A percentile compares a stretch with the other conserved stretches of the same genome.
phyloP scores from a whole-genome alignment of 1,284 basidiomycete genomes.

The Heterobasidion annosum region DNA sequence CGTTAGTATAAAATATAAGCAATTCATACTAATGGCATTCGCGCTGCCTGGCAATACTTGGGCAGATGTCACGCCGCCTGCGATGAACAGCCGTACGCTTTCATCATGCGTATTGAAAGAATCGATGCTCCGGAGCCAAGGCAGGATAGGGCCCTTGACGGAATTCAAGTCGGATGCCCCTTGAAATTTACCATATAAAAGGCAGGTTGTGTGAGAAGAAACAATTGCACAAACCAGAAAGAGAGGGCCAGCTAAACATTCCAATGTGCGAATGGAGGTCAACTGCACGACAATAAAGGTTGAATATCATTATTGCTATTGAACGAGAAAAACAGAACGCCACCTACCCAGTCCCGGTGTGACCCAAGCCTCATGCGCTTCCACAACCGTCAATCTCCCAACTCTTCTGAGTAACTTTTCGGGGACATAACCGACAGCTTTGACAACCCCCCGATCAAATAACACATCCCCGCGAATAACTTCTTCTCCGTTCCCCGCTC shows the following conservation, averaged over 20 bases:
- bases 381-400: constrained; percentile 15
- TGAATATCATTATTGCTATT: background rate
- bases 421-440: constrained; percentile 17
- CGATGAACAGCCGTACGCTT: constrained; percentile 23
- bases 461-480: constrained; percentile 26
- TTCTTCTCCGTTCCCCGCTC: constrained; percentile 22
- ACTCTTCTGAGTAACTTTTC: constrained; percentile 7
- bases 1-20: background rate
- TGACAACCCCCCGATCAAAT: constrained; percentile 27
- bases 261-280: constrained; percentile 19
- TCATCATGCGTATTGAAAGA: constrained; percentile 30
- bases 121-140: constrained; percentile 39
- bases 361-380: constrained; percentile 26
- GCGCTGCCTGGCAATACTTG: constrained; percentile 39
- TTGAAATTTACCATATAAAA: constrained; percentile 9
- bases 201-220: background rate
- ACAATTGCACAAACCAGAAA: background rate
- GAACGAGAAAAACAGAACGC: background rate
- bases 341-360: constrained; percentile 24
- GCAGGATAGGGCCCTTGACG: constrained; percentile 24
- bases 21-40: constrained; percentile 27
- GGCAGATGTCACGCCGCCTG: constrained; percentile 38
- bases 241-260: background rate
- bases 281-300: background rate
- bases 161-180: constrained; percentile 27